Evolutionary conservation across 164 flowering plant species (phyloP).

Genomic region (Vitis cinerea): DNA sequence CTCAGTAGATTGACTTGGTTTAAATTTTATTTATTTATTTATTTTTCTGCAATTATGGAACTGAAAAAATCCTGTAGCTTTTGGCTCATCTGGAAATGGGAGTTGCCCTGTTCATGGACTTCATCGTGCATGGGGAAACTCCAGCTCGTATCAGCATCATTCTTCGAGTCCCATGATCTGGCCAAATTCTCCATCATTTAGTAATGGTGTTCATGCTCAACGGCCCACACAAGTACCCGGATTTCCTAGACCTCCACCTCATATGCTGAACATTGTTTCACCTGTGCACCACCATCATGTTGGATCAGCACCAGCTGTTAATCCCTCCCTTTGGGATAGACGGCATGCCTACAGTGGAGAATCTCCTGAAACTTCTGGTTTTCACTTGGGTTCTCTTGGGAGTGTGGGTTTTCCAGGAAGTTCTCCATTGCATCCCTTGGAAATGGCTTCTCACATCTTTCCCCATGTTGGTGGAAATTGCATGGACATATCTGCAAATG

Average conservation of each 20-base stretch:
- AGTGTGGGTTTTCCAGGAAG: conserved; percentile 15
- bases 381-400: conserved; percentile 23
- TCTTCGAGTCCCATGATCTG: conserved; percentile 41
- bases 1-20: too few relatives aligned
- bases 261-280: conserved; percentile 16
- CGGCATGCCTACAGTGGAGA: conserved; percentile 16
- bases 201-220: conserved; percentile 45
- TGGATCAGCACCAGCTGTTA: conserved; percentile 28
- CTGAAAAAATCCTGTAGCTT: conserved; percentile 26
- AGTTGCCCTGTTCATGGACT: conserved; percentile 42
- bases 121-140: conserved; percentile 41
- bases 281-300: conserved; percentile 20
- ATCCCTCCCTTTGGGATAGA: conserved; percentile 30
- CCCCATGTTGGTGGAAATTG: conserved; percentile 14
- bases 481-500: conserved; percentile 10
- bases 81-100: conserved; percentile 47
- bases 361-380: conserved; percentile 20
- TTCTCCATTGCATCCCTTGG: conserved; percentile 13
- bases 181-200: conserved; percentile 51
- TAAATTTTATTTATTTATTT: neutral
- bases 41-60: neutral
- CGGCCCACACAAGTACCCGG: conserved; percentile 41
- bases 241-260: conserved; percentile 37
- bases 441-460: conserved; percentile 15
- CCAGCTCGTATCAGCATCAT: conserved; percentile 42